Evolutionary conservation across 495 filamentous ascomycete species (phyloP), one percentile per base, ranked within the genome.

Genomic region (Chaetomidium leptoderma): DNA sequence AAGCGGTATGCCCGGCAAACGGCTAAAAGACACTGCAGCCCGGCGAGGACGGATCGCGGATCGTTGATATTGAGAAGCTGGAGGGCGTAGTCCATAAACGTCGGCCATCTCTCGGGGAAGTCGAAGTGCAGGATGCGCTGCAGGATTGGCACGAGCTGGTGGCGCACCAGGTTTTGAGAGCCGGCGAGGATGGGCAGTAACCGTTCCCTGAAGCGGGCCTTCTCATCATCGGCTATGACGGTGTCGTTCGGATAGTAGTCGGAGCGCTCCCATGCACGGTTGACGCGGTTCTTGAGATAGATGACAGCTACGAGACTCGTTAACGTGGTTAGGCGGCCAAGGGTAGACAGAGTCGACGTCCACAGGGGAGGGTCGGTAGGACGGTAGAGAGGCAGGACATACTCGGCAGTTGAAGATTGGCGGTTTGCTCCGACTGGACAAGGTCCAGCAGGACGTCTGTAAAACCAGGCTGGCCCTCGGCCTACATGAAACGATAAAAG

Each of bases 281-380:
- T 90, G 69, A 96, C 88, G 66, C 92, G 87, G 72, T 97, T 96
- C 78, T 98, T 98, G 67, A 98, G 81, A 74, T 97, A 98, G 58
- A 98, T 88, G 68, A 91, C 95, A 63, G 92, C 93, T 98, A 53
- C 10, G 48, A 27, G 39, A 61, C 37, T 53, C 53, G 63, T 69
- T 30, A 67, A 59, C 50, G 32, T 23, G 27, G 32, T 39, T 24
- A 21, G 35, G 35, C 59, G 57, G 55, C 44, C 39, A 27, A 19
- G 33, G 19, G 17, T 24, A 37, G n/a, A 21, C 49, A 27, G 17
- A 23, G 40, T 24, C 40, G 26, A 53, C n/a, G 35, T 40, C 42
- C 40, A 21, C 5, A 11, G 2, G 35, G 27, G 47, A 32, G 27
- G 42, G 21, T 48, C 45, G 49, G 37, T 55, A 24, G 32, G 35